Percentiles rank a stretch among this genome's conserved stretches.
Evolutionary conservation across 2,329 filamentous ascomycete genomes (phyloP).

Genomic region (Thermochaetoides dissita): DNA sequence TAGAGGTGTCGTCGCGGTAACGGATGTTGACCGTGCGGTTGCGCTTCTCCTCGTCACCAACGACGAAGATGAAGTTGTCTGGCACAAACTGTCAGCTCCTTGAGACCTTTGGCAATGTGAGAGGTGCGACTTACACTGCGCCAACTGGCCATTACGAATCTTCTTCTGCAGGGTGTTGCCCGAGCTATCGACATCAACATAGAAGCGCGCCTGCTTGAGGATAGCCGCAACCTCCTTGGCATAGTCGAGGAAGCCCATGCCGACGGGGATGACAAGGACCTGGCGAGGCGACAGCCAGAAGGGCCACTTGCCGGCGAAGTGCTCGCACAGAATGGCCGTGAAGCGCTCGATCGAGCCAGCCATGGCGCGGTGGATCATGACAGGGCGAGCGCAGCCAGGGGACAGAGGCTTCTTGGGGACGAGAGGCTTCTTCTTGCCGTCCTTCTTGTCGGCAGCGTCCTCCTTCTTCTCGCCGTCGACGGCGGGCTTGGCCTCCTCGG

Average conservation of each 20-base stretch:
- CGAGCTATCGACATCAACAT: slow-evolving; percentile 53
- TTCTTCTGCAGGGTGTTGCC: slow-evolving; percentile 82
- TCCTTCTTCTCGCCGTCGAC: slow-evolving; percentile 10
- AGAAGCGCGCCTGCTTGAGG: slow-evolving; percentile 55
- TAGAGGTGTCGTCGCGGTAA: slow-evolving; percentile 48
- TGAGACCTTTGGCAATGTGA: slow-evolving; percentile 25
- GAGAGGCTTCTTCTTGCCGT: slow-evolving; percentile 27
- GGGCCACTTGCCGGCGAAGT: slow-evolving; percentile 78
- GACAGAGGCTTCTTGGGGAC: slow-evolving; percentile 38
- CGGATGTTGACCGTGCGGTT: slow-evolving; percentile 48
- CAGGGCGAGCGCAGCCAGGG: slow-evolving; percentile 61
- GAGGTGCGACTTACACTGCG: slow-evolving; percentile 55
- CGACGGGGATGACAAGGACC: slow-evolving; percentile 65
- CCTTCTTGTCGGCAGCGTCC: slow-evolving; percentile 19
- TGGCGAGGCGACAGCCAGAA: slow-evolving; percentile 81
- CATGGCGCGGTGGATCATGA: slow-evolving; percentile 82
- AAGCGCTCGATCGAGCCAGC: slow-evolving; percentile 49
- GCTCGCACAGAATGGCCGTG: slow-evolving; percentile 66
- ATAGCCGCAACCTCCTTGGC: slow-evolving; percentile 58
- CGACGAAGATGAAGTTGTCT: slow-evolving; percentile 29
- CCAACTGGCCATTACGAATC: slow-evolving; percentile 67
- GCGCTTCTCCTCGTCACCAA: slow-evolving; percentile 47
- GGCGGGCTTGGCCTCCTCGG: slow-evolving; percentile 9
- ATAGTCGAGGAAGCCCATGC: slow-evolving; percentile 57
- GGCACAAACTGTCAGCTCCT: slow-evolving; percentile 2